Percentiles rank a stretch among this genome's conserved stretches.
These are phyloP conservation scores for Paraphysoderma sedebokerense DNA, from an alignment of 371 early-diverging fungal genomes.

Conservation along the genomic window DNA sequence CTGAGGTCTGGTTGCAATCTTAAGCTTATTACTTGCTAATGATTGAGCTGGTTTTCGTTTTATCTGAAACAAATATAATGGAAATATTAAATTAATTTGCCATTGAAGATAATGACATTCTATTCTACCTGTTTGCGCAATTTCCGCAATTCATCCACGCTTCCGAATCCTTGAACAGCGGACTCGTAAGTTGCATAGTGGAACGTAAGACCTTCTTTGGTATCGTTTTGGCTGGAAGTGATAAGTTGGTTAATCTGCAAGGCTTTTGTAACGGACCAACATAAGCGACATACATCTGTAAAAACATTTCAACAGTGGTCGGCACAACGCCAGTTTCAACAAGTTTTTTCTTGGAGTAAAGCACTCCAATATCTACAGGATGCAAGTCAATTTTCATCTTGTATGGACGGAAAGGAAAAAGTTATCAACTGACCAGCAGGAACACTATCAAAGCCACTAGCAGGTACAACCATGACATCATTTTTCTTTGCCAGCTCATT, in stretches of 20 bases:
- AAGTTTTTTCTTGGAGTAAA: constrained; percentile 30
- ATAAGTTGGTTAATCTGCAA: neutral
- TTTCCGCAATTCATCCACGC: constrained; percentile 26
- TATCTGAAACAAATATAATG: no score
- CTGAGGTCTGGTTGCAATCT: constrained; percentile 17
- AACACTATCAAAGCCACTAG: constrained; percentile 81
- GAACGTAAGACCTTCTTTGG: constrained; percentile 22
- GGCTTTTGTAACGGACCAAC: neutral
- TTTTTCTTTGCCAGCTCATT: constrained; percentile 47
- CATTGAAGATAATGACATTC: no score
- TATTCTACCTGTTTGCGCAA: constrained; percentile 30
- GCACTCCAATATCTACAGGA: constrained; percentile 39
- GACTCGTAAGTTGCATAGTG: constrained; percentile 43
- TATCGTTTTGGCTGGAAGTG: neutral
- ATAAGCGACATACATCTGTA: constrained; percentile 25
- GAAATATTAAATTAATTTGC: no score
- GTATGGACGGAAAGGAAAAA: neutral
- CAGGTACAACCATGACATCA: constrained; percentile 50
- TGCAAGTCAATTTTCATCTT: neutral
- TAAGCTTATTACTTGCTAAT: no score
- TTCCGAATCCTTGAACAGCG: constrained; percentile 37
- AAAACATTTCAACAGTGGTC: constrained; percentile 40
- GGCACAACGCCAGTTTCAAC: constrained; percentile 21
- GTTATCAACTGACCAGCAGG: constrained; percentile 1
- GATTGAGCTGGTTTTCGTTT: no score